Evolutionary conservation across 257 asterid genomes (phyloP), one percentile per base, ranked within the genome.

Genomic region (Primulina eburnea): DNA sequence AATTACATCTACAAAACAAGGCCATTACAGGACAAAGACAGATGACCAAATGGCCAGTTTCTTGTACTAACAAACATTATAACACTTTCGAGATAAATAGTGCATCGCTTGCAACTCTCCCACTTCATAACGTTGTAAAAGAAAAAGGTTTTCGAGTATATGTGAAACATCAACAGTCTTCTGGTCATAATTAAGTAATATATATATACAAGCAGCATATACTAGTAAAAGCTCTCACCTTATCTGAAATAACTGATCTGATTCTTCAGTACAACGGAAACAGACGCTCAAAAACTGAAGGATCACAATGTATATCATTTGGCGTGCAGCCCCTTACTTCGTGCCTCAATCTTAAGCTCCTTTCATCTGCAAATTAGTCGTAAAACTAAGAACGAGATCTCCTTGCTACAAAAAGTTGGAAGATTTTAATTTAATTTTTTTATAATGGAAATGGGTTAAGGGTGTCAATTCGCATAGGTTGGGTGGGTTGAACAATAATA

Each of bases 341-440:
- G 65, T 73, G 69, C 75, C 62, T 55, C 75, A 62, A 59, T 67
- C 80, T 68, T 62, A 29, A 50, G 74, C 76, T 63, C 66, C 77
- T 76, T 63, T 70, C 68, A 70, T 62, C 81, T 78, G 75, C 72
- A 72, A 71, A 71, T 52, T 12, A 47, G 43, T 21, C 3, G 37
- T 5, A 37, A 35, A 30, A 18, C 60, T 32, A 59, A 37, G 17
- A 52, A 55, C 2, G 60, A 17, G 9, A 28, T 14, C 37, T 6
- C 8, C 30, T 47, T 28, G 40, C 33, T 29, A 37, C 18, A 24
- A 18, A 32, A 32, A 35, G 30, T 57, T n/a, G 16, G 34, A 60
- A 73, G 50, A 38, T 4, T 37, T n/a, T 16, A 37, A n/a, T 37
- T 37, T 62, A n/a, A n/a, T 18, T 18, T 38, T 6, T 33, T 30